phyloP scores from a whole-genome alignment of 306 rosid species.

The Cucurbita argyrosperma region DNA sequence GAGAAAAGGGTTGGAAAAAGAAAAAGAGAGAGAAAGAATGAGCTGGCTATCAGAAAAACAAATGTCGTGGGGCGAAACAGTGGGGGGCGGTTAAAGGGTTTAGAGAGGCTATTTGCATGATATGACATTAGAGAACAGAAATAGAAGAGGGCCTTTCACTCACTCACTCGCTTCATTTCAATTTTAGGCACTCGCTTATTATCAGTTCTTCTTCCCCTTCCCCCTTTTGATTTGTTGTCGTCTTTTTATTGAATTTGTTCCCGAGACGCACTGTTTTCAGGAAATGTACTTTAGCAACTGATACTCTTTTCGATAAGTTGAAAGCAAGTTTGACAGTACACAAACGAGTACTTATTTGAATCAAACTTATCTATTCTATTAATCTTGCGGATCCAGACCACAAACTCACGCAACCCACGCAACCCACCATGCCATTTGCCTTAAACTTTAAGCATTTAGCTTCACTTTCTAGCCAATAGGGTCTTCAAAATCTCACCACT shows the following conservation, averaged over 20 bases:
- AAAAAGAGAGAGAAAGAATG: slow-evolving; percentile 29
- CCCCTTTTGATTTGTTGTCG: neutral
- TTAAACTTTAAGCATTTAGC: neutral
- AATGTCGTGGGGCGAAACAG: slow-evolving; percentile 39
- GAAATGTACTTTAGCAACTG: slow-evolving; percentile 3
- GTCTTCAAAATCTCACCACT: neutral
- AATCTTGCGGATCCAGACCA: neutral
- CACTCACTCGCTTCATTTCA: too few species aligned
- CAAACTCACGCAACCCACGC: neutral
- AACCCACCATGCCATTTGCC: neutral
- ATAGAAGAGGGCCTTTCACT: neutral
- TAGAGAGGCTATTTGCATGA: slow-evolving; percentile 58
- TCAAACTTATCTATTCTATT: neutral
- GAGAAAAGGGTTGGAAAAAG: slow-evolving; percentile 32
- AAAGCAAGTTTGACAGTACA: neutral
- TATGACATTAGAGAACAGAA: slow-evolving; percentile 37
- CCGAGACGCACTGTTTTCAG: slow-evolving; percentile 13
- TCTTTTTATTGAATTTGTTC: neutral
- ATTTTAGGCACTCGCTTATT: neutral
- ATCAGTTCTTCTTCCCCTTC: neutral
- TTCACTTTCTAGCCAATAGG: neutral
- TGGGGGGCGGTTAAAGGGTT: slow-evolving; percentile 17
- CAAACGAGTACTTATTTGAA: neutral
- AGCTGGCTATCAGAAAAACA: slow-evolving; percentile 48
- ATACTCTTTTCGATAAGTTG: neutral